phyloP scores from a whole-genome alignment of 192 early-diverging fungal genomes.

The Entomortierella parvispora region DNA sequence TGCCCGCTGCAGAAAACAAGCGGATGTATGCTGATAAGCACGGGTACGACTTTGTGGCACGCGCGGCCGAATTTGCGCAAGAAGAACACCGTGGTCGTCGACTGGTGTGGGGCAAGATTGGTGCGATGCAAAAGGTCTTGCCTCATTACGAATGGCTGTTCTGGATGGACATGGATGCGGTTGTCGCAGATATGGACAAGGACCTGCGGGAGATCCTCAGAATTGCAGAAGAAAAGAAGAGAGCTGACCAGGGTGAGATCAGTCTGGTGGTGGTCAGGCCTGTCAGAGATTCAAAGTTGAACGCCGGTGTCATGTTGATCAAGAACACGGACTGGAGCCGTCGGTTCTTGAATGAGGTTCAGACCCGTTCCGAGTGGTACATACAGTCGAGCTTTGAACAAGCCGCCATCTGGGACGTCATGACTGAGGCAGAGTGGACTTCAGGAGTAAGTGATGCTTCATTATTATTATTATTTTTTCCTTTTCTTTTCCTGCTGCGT shows the following conservation, averaged over 20 bases:
- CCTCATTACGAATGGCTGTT: slow-evolving; percentile 71
- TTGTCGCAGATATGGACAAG: slow-evolving; percentile 57
- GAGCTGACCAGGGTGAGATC: slow-evolving; percentile 28
- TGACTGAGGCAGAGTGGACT: slow-evolving; percentile 48
- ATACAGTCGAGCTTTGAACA: slow-evolving; percentile 58
- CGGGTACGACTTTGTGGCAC: slow-evolving; percentile 65
- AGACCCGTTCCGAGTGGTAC: slow-evolving; percentile 53
- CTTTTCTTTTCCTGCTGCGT: slow-evolving; percentile 1
- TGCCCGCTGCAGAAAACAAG: slow-evolving; percentile 61
- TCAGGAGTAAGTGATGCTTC: slow-evolving; percentile 34
- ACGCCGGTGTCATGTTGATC: slow-evolving; percentile 69
- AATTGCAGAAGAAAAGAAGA: slow-evolving; percentile 37
- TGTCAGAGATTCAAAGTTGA: slow-evolving; percentile 59
- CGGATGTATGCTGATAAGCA: slow-evolving; percentile 59
- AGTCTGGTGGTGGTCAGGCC: slow-evolving; percentile 63
- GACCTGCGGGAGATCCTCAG: slow-evolving; percentile 54
- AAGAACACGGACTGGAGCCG: slow-evolving; percentile 65
- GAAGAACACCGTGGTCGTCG: slow-evolving; percentile 57
- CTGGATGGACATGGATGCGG: slow-evolving; percentile 73
- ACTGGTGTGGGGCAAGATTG: slow-evolving; percentile 71
- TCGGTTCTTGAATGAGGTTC: slow-evolving; percentile 57
- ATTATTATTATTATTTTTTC: slow-evolving; percentile 9
- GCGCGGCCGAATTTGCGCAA: slow-evolving; percentile 64
- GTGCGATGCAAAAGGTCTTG: slow-evolving; percentile 62
- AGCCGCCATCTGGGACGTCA: slow-evolving; percentile 67